phyloP scores from a whole-genome alignment of 495 filamentous ascomycete species.

The Penicillium argentinense region DNA sequence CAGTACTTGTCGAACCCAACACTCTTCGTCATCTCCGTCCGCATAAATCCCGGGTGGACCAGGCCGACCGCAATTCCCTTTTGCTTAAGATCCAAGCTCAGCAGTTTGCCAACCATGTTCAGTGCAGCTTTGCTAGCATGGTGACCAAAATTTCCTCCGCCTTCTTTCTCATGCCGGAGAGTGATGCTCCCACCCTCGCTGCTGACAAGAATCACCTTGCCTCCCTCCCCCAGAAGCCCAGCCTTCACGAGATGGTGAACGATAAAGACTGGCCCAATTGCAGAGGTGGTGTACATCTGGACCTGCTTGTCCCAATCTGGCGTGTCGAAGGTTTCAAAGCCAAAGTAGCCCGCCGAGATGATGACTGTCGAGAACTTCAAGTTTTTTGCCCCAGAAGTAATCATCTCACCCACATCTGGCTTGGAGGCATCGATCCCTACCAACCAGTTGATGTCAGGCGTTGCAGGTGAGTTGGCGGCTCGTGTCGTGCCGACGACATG shows the following conservation, averaged over 20 bases:
- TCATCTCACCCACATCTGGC: constrained; percentile 52
- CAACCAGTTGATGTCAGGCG: constrained; percentile 43
- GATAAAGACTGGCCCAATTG: constrained; percentile 66
- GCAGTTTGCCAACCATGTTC: constrained; percentile 73
- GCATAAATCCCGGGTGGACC: constrained; percentile 74
- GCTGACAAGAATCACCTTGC: constrained; percentile 65
- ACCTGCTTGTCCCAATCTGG: constrained; percentile 66
- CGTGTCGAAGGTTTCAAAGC: constrained; percentile 59
- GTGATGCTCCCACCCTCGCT: constrained; percentile 70
- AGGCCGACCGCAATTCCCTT: constrained; percentile 63
- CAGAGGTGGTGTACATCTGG: constrained; percentile 68
- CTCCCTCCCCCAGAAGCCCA: constrained; percentile 46
- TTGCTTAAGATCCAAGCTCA: constrained; percentile 65
- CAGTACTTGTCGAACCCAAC: constrained; percentile 73
- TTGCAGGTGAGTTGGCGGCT: constrained; percentile 36
- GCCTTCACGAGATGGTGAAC: constrained; percentile 60
- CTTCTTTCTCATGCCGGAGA: constrained; percentile 64
- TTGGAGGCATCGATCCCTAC: constrained; percentile 56
- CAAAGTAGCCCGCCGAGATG: constrained; percentile 69
- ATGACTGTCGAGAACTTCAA: constrained; percentile 57
- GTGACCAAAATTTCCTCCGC: constrained; percentile 71
- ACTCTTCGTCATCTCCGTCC: constrained; percentile 69
- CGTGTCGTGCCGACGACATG: constrained; percentile 62
- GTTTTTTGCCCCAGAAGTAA: constrained; percentile 45
- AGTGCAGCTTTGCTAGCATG: constrained; percentile 71